These are phyloP conservation scores for Leccinum rimulosum DNA, from an alignment of 768 basidiomycete genomes.

Conservation along the genomic window DNA sequence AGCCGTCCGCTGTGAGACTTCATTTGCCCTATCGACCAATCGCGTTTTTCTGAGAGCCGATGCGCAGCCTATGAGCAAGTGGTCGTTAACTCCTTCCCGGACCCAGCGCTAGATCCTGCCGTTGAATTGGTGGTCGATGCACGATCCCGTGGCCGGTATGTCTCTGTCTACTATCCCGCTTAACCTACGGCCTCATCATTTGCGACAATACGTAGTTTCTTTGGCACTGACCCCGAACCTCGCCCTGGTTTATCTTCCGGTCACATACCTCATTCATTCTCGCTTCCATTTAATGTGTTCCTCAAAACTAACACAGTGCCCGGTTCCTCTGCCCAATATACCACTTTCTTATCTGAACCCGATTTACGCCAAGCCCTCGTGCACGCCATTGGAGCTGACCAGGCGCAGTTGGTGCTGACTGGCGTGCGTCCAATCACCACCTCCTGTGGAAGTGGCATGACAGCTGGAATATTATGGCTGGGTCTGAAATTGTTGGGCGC, in stretches of 20 bases:
- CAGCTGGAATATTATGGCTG: constrained; percentile 92
- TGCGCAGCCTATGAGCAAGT: constrained; percentile 76
- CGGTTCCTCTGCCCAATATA: constrained; percentile 44
- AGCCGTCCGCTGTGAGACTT: constrained; percentile 43
- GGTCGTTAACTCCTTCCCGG: constrained; percentile 59
- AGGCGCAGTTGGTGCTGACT: constrained; percentile 52
- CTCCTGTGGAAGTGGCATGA: constrained; percentile 97
- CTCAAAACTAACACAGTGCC: constrained; percentile 42
- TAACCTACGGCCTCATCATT: constrained; percentile 4
- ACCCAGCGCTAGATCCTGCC: constrained; percentile 40
- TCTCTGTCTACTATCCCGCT: constrained; percentile 2
- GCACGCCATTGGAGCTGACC: constrained; percentile 57
- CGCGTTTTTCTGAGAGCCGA: constrained; percentile 13
- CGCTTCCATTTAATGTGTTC: constrained; percentile 81
- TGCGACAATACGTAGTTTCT: constrained; percentile 50
- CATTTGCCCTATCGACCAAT: constrained; percentile 34
- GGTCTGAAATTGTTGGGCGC: constrained; percentile 76
- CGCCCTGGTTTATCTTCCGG: constrained; percentile 85
- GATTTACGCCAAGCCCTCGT: constrained; percentile 62
- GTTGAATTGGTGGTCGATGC: constrained; percentile 86
- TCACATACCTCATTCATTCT: constrained; percentile 86
- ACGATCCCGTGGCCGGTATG: constrained; percentile 75
- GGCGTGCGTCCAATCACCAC: constrained; percentile 65
- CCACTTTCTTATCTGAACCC: constrained; percentile 54
- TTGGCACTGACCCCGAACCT: constrained; percentile 84